Evolutionary conservation across 2,329 filamentous ascomycete species (phyloP), one percentile per base, ranked within the genome.

Genomic region (Pseudocercospora cruenta): DNA sequence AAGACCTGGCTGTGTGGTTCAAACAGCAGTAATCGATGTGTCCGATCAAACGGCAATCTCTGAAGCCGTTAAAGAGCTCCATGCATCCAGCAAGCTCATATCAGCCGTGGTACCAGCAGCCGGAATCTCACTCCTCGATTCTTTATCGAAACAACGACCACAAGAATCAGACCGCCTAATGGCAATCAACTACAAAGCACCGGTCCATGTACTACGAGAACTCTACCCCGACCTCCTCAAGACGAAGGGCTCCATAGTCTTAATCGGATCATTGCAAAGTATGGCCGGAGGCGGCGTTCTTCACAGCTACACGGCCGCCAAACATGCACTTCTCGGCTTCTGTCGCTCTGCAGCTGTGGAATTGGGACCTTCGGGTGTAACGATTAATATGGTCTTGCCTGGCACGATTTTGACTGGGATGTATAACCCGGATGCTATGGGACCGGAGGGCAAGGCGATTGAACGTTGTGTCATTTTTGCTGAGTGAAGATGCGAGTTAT

Each of bases 381-480:
- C 3, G 10, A 51, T 51, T 9, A 51, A 51, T 22, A n/a, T 51
- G 47, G 19, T 51, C 9, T 51, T n/a, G 14, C 47, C 19, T 51
- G 47, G 19, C 9, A 51, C 47, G 6, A 51, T 21, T 4, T n/a
- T 19, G 16, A 51, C 47, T 4, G 47, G 16, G 19, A 51, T 51
- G 14, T 22, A 51, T 21, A 51, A 51, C 4, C 47, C 47, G 14
- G 47, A 51, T 10, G 19, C 16, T 5, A 51, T 19, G 47, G 47
- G 19, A 21, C 4, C 16, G 19, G 47, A 51, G 0, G 82, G 82
- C 5, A 78, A 80, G n/a, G 75, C 83, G 0, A 79, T 84, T 28
- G 9, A 78, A 80, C 16, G 75, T 83, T 0, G 79, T 84, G 26
- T 76, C 81, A n/a, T 85, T 83, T 53, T 68, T 85, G 66, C 72